Evolutionary conservation across 2,329 filamentous ascomycete genomes (phyloP).

Genomic region (Dothistroma septosporum): DNA sequence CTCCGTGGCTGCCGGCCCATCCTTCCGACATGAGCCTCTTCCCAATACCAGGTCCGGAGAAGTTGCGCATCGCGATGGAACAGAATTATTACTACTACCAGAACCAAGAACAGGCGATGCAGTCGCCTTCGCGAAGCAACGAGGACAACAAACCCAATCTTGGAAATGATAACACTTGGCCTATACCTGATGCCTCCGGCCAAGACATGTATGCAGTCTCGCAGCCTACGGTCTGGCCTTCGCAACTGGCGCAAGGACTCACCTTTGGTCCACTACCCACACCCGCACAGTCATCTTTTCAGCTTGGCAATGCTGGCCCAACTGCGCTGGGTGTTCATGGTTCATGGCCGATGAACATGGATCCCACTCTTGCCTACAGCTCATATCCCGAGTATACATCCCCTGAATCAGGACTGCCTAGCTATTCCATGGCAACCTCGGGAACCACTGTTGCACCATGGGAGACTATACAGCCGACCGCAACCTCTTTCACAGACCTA

Average conservation of each 20-base stretch:
- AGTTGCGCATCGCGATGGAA: slow-evolving; percentile 10
- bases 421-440: slow-evolving; percentile 17
- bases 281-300: slow-evolving; percentile 19
- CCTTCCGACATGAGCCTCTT: slow-evolving; percentile 20
- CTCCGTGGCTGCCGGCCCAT: not conserved
- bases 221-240: slow-evolving; percentile 16
- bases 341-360: slow-evolving; percentile 1
- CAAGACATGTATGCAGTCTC: slow-evolving; percentile 15
- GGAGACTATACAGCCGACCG: slow-evolving; percentile 6
- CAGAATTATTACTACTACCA: slow-evolving; percentile 13
- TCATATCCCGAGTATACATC: slow-evolving; percentile 2
- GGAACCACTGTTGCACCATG: slow-evolving; percentile 13
- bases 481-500: slow-evolving; percentile 2
- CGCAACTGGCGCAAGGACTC: slow-evolving; percentile 9
- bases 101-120: not conserved
- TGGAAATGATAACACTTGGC: slow-evolving; percentile 5
- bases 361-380: not conserved
- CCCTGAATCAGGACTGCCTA: not conserved
- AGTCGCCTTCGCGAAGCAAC: not conserved
- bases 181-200: slow-evolving; percentile 4
- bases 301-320: slow-evolving; percentile 1
- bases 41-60: slow-evolving; percentile 12
- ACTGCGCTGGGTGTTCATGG: not conserved
- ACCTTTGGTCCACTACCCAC: slow-evolving; percentile 14
- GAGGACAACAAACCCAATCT: slow-evolving; percentile 3